A percentile compares a stretch with the other conserved stretches of the same genome.
These are phyloP conservation scores for Colletotrichum ledebouriae DNA, from an alignment of 2,329 filamentous ascomycete genomes.

Conservation along the genomic window DNA sequence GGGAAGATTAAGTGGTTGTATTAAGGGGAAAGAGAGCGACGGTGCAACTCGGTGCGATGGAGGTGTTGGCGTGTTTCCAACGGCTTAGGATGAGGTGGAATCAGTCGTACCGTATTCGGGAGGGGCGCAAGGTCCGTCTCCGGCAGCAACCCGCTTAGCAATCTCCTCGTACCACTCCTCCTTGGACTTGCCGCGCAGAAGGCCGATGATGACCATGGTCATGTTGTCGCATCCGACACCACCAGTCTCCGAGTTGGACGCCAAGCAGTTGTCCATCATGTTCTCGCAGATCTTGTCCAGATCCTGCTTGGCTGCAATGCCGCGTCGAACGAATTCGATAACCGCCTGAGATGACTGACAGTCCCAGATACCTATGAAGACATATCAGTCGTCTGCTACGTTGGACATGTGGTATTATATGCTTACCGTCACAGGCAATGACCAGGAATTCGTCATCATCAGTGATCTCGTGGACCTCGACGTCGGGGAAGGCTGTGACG, in stretches of 20 bases:
- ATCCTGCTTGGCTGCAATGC: conserved; percentile 96
- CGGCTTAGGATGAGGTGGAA: conserved; percentile 43
- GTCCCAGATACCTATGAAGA: conserved; percentile 91
- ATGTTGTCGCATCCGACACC: conserved; percentile 99
- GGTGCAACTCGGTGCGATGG: conserved; percentile 35
- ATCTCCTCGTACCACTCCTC: conserved; percentile 99
- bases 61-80: conserved; percentile 37
- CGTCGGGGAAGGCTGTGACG: conserved; percentile 95
- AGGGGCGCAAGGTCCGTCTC: conserved; percentile 97
- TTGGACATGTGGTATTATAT: not conserved
- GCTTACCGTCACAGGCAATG: conserved; percentile 90
- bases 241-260: conserved; percentile 97
- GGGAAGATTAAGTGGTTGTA: conserved; percentile 37
- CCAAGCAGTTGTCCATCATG: conserved; percentile 99
- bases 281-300: conserved; percentile 97
- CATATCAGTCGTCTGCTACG: conserved; percentile 13
- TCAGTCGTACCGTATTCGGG: conserved; percentile 95
- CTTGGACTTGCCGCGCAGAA: conserved; percentile 92
- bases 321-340: conserved; percentile 94
- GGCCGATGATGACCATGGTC: conserved; percentile 94
- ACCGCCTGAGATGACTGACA: conserved; percentile 99
- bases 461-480: conserved; percentile 88
- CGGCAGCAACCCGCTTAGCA: conserved; percentile 91
- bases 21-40: conserved; percentile 34
- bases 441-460: conserved; percentile 97